Conservation (phyloP, 306 rosid species). For the Trifolium dubium region DNA sequence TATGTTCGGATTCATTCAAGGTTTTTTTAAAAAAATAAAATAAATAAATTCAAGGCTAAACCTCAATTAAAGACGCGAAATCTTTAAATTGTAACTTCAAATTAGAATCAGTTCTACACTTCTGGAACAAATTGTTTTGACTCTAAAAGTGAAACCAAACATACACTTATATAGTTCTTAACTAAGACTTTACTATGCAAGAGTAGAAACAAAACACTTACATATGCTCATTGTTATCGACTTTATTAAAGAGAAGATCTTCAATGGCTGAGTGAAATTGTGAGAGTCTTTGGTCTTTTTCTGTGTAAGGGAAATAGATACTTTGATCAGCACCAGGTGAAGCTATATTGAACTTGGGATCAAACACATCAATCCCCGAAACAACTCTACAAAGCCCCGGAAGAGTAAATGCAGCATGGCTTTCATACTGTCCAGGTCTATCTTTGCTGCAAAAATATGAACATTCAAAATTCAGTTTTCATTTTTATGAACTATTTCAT, state of each 20-base stretch:
- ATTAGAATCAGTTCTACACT: too few species aligned
- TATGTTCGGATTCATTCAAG: too few species aligned
- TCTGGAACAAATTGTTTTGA: too few species aligned
- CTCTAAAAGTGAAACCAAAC: too few species aligned
- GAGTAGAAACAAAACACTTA: constrained; percentile 42
- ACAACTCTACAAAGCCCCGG: constrained; percentile 94
- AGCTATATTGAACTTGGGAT: constrained; percentile 92
- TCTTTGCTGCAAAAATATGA: constrained; percentile 68
- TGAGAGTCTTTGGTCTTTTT: constrained; percentile 58
- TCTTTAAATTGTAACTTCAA: too few species aligned
- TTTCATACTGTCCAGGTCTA: constrained; percentile 91
- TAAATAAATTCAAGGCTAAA: too few species aligned
- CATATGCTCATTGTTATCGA: constrained; percentile 77
- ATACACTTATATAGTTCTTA: constrained; percentile 9
- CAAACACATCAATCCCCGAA: constrained; percentile 90
- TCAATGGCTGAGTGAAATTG: constrained; percentile 74
- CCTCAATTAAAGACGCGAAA: too few species aligned
- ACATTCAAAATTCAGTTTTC: constrained; percentile 36
- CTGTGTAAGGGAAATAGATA: constrained; percentile 70
- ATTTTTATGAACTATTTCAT: neutral
- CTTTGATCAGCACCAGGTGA: constrained; percentile 93
- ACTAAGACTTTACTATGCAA: neutral
- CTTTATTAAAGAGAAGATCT: constrained; percentile 68
- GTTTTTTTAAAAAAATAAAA: too few species aligned
- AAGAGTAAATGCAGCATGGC: constrained; percentile 83